Conservation (phyloP, 345 rosid genomes). For the Laguncularia racemosa region DNA sequence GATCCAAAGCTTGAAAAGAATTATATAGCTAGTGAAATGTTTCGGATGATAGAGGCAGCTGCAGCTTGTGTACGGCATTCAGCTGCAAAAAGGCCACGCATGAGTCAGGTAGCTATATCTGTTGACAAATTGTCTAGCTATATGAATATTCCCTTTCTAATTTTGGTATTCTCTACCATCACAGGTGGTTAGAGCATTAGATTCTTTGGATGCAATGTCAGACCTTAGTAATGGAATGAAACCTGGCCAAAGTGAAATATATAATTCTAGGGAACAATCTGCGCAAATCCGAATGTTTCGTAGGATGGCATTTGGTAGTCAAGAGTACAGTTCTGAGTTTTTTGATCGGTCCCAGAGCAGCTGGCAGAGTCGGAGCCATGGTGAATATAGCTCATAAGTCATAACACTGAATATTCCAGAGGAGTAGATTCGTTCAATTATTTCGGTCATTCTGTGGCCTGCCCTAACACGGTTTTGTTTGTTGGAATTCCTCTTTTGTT, state of each 20-base stretch:
- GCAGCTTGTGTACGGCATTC: slow-evolving; percentile 97
- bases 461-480: no score
- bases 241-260: slow-evolving; percentile 89
- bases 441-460: no score
- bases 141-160: background rate
- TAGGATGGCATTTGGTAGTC: slow-evolving; percentile 91
- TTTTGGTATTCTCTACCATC: background rate
- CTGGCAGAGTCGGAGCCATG: slow-evolving; percentile 63
- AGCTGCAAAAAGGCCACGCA: slow-evolving; percentile 74
- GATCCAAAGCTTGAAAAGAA: slow-evolving; percentile 64
- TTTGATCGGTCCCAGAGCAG: slow-evolving; percentile 62
- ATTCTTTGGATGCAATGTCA: slow-evolving; percentile 55
- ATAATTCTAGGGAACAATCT: slow-evolving; percentile 69
- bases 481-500: no score
- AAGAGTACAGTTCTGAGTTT: slow-evolving; percentile 72
- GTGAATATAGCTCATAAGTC: slow-evolving; percentile 11
- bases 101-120: slow-evolving; percentile 67
- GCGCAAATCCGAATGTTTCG: slow-evolving; percentile 94
- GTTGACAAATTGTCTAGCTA: background rate
- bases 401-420: no score
- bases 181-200: slow-evolving; percentile 86
- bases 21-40: slow-evolving; percentile 63
- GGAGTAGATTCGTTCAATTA: no score
- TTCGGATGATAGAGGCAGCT: slow-evolving; percentile 94
- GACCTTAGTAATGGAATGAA: slow-evolving; percentile 86